phyloP scores from a whole-genome alignment of 2,329 filamentous ascomycete species.

The Ophiostoma tasmaniense region DNA sequence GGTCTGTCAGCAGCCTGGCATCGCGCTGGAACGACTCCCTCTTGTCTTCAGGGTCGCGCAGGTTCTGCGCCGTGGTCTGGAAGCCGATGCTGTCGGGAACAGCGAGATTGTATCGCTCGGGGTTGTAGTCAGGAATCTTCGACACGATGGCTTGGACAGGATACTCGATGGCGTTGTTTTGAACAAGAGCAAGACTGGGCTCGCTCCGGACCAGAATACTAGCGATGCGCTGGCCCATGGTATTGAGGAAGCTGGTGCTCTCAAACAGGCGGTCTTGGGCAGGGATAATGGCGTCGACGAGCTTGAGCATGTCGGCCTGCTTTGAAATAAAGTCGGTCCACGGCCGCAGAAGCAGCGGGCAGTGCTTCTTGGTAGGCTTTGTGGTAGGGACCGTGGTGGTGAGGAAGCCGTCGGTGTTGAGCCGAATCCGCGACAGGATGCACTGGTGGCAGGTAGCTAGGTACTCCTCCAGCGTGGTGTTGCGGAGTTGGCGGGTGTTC shows the following conservation, averaged over 20 bases:
- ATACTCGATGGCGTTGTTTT: conserved; percentile 19
- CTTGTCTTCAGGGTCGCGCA: background rate
- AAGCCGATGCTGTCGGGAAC: background rate
- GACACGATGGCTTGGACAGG: background rate
- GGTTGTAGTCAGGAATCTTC: background rate
- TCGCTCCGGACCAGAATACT: background rate
- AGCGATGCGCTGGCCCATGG: conserved; percentile 22
- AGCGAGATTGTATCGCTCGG: background rate
- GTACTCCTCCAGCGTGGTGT: conserved; percentile 28
- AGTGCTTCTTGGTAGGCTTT: conserved; percentile 26
- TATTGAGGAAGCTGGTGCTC: conserved; percentile 21
- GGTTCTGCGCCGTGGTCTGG: background rate
- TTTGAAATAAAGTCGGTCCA: conserved; percentile 27
- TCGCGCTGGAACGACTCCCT: background rate
- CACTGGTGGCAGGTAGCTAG: conserved; percentile 25
- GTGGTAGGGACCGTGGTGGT: conserved; percentile 26
- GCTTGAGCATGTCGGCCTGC: conserved; percentile 19
- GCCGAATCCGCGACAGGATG: conserved; percentile 23
- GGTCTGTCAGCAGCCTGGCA: background rate
- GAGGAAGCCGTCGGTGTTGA: conserved; percentile 24
- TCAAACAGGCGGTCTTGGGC: conserved; percentile 25
- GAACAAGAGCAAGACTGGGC: conserved; percentile 17
- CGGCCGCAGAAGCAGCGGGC: conserved; percentile 24
- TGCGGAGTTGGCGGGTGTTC: background rate
- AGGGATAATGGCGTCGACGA: conserved; percentile 22